Conservation (phyloP, 2,329 filamentous ascomycete species). For the Colletotrichum coccodes region DNA sequence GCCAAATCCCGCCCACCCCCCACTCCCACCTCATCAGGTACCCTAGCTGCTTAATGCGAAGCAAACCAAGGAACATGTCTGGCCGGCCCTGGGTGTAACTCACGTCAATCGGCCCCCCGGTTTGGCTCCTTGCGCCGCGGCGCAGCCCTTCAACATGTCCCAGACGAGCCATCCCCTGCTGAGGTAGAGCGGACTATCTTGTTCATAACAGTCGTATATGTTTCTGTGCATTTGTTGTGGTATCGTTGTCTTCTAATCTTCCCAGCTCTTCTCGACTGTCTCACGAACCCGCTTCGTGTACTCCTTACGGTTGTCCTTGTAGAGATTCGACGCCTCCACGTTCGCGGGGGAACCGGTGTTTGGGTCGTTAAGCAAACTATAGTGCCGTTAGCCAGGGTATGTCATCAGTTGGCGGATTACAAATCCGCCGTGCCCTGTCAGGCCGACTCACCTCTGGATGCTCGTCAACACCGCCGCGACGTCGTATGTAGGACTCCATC, state of each 20-base stretch:
- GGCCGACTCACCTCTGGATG: conserved; percentile 81
- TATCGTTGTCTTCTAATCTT: conserved; percentile 69
- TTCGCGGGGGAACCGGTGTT: conserved; percentile 99
- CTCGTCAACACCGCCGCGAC: conserved; percentile 97
- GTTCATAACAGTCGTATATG: conserved; percentile 29
- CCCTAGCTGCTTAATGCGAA: conserved; percentile 29
- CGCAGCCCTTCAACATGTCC: conserved; percentile 9
- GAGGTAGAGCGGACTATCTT: not conserved
- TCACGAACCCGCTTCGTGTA: conserved; percentile 95
- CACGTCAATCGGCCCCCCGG: not conserved
- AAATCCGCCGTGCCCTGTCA: not conserved
- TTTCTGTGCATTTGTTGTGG: conserved; percentile 14
- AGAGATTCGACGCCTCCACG: conserved; percentile 96
- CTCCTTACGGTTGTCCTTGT: conserved; percentile 97
- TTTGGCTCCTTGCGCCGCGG: not conserved
- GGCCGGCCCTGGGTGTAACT: not conserved
- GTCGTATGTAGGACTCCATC: conserved; percentile 99
- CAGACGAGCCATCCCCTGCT: conserved; percentile 5
- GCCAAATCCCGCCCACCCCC: conserved; percentile 26
- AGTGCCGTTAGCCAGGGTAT: not conserved
- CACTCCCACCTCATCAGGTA: conserved; percentile 22
- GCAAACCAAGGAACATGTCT: conserved; percentile 11
- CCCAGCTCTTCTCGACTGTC: conserved; percentile 99
- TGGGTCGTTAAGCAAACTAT: conserved; percentile 92
- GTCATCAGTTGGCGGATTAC: not conserved